Base-by-base conservation (phyloP, 169 alveolate species). In the Cryptosporidium felis region DNA sequence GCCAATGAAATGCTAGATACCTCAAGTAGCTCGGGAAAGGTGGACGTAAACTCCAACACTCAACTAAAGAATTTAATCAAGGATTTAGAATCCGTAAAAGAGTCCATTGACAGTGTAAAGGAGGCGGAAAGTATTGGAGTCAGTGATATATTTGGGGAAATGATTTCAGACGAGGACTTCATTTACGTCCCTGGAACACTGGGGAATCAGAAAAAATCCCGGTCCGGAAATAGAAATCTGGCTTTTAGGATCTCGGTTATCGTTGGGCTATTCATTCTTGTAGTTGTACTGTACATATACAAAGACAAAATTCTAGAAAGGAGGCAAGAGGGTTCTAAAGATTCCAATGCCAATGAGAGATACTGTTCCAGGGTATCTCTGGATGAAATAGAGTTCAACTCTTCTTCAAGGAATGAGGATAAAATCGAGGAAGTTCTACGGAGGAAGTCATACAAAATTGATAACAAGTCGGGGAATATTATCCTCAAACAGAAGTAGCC, bases 311-410 rank as follows among this genome's bases (percentile, higher is more conserved):
- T 65, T n/a, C 34, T 65, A 38, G 44, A 26, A 38, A 65, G 36
- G 10, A 65, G 38, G 32, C 5, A 28, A 5, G 36, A 34, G 3
- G 26, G 21, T 26, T 12, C 36, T 6, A 28, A 56, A 0, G 85
- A 74, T 12, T 8, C 12, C 3, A 60, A 74, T 16, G 18, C 23
- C 18, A 26, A 56, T 34, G 67, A 74, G 42, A 74, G 85, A 10
- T 65, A 65, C 21, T 65, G 81, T 30, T 65, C 81, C 26, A 65
- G 81, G 18, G 81, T 44, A 26, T 65, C 81, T 65, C 36, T 65
- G 59, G 81, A 65, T 16, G 61, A 65, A 47, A 16, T 65, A 9
- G 81, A 65, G 44, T 65, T 65, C n/a, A 53, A 47, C 5, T 65
- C 60, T 3, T 63, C 62, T 10, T 23, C 9, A 28, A 65, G 32